Base-by-base conservation (phyloP, 768 basidiomycete species). In the Lentinus brumalis region DNA sequence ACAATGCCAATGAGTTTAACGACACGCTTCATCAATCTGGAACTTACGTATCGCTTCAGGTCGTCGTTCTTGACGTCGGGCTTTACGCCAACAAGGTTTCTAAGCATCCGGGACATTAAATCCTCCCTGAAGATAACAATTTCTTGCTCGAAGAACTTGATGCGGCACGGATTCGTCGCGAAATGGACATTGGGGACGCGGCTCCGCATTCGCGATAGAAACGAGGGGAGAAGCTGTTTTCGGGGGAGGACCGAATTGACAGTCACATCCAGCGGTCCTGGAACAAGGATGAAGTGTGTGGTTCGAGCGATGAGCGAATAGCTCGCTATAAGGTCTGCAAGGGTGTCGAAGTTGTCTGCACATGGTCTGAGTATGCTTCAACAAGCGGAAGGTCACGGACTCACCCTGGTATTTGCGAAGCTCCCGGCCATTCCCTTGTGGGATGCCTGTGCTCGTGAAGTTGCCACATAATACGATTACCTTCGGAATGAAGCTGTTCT, bases 61-160 rank as follows among this genome's bases (percentile, higher is more conserved):
- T 94, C 89, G 45, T 89, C 89, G 62, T 87, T 89, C 50, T 82
- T 79, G 26, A 87, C 85, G 49, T 90, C 84, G 2, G 88, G 87
- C 70, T 97, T 97, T 39, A 96, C 87, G 10, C 92, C 88, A 5
- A 98, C 87, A 21, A 93, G 82, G 73, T 98, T 97, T 66, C 97
- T 79, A 63, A 98, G 76, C 93, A 98, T 95, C 66, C 88, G 83
- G 1, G 92, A 84, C 94, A 99, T 98, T 51, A 88, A 73, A 71
- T 98, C 94, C 67, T 98, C 94, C 44, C 97, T 80, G 70, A 91
- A 97, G 29, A 99, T 77, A 46, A 98, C 95, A 55, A 99, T 87
- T 75, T 99, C 97, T 71, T 98, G 96, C 31, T 92, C 86, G 71
- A 96, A 96, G 70, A 97, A 98, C 68, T 92, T 92, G 68, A 98